Percentiles rank a stretch among this genome's conserved stretches.
phyloP scores from a whole-genome alignment of 1,284 basidiomycete species.

The Naganishia albida region DNA sequence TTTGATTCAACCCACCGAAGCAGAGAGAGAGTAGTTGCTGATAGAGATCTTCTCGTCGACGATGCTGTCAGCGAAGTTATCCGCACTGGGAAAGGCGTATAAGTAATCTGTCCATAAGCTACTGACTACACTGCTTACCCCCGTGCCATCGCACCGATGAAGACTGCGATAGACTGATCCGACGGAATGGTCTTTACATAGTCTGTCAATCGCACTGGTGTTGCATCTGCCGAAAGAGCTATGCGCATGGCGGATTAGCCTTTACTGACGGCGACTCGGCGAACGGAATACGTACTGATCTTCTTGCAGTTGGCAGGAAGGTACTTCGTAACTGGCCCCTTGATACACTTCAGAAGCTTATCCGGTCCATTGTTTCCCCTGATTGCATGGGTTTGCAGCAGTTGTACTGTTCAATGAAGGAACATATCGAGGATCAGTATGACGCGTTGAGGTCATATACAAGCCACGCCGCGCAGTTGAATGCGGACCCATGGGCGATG shows the following conservation, averaged over 20 bases:
- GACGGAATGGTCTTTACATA: slow-evolving; percentile 81
- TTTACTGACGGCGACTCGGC: not conserved
- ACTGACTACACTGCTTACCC: slow-evolving; percentile 56
- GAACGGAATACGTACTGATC: slow-evolving; percentile 66
- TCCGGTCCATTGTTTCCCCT: slow-evolving; percentile 94
- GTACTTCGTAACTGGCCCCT: slow-evolving; percentile 96
- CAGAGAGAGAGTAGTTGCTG: slow-evolving; percentile 90
- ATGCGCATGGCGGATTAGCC: slow-evolving; percentile 26
- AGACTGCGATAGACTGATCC: slow-evolving; percentile 88
- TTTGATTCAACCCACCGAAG: slow-evolving; percentile 61
- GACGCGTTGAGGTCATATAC: slow-evolving; percentile 34
- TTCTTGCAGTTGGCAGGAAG: slow-evolving; percentile 94
- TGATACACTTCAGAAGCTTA: slow-evolving; percentile 95
- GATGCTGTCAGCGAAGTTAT: slow-evolving; percentile 92
- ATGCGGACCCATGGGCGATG: not conserved
- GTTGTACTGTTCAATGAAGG: slow-evolving; percentile 69
- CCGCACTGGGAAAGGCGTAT: slow-evolving; percentile 58
- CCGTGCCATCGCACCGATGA: slow-evolving; percentile 96
- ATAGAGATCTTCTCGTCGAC: slow-evolving; percentile 98
- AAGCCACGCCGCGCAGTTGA: slow-evolving; percentile 2
- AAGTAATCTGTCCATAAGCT: not conserved
- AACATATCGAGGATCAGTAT: slow-evolving; percentile 22
- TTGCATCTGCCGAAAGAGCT: slow-evolving; percentile 92
- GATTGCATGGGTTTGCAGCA: slow-evolving; percentile 93
- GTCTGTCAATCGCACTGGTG: slow-evolving; percentile 74